phyloP scores from a whole-genome alignment of 129 eudicot genomes.

The Flaveria robusta region DNA sequence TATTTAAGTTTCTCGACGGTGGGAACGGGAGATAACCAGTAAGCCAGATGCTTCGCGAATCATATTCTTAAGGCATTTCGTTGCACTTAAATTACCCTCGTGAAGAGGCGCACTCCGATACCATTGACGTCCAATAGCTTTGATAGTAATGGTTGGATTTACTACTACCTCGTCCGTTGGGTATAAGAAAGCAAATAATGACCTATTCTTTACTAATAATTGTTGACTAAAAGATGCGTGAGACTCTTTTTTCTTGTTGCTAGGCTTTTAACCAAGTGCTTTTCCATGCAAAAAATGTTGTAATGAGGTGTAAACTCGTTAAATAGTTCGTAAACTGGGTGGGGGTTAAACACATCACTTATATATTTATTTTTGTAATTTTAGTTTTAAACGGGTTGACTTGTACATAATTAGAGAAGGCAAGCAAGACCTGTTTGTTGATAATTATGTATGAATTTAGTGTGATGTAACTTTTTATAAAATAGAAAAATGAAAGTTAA shows the following conservation, averaged over 20 bases:
- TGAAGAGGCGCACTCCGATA: neutral
- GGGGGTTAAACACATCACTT: neutral
- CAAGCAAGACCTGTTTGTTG: too few relatives aligned
- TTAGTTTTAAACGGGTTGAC: neutral
- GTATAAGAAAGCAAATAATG: slow-evolving; percentile 1
- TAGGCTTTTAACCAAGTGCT: too few relatives aligned
- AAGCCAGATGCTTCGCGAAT: slow-evolving; percentile 7
- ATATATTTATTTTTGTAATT: too few relatives aligned
- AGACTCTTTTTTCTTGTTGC: too few relatives aligned
- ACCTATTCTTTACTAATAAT: too few relatives aligned
- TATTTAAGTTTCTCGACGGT: too few relatives aligned
- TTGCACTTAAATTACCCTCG: neutral
- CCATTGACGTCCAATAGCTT: slow-evolving; percentile 5
- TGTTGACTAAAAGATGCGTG: too few relatives aligned
- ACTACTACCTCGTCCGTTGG: neutral
- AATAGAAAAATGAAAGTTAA: too few relatives aligned
- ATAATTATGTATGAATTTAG: too few relatives aligned
- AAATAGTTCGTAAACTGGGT: neutral
- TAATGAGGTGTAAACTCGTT: neutral
- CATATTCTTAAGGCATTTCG: slow-evolving; percentile 6
- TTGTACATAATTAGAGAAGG: too few relatives aligned
- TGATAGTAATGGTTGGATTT: slow-evolving; percentile 1
- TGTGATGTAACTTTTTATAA: neutral
- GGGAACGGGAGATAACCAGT: neutral
- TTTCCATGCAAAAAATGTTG: too few relatives aligned